phyloP scores from a whole-genome alignment of 2,329 filamentous ascomycete genomes.

The Colletotrichum neosansevieriae region DNA sequence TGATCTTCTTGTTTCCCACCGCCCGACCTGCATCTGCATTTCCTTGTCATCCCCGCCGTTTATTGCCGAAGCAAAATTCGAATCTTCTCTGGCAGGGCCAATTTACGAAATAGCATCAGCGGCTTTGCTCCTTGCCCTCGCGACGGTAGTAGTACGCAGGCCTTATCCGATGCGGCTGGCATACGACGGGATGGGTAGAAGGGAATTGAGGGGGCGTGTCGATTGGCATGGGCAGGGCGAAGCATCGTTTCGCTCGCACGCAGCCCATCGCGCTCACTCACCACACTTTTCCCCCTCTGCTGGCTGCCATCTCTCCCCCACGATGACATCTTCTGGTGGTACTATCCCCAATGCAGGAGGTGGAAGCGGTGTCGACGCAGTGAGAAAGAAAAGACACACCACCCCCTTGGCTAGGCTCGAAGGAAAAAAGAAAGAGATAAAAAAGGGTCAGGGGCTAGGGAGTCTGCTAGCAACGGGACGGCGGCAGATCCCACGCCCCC shows the following conservation, averaged over 20 bases:
- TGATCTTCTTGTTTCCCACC: not conserved
- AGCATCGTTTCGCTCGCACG: not conserved
- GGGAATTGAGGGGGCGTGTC: constrained; percentile 14
- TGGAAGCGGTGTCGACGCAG: constrained; percentile 18
- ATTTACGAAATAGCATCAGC: constrained; percentile 6
- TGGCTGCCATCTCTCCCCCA: not conserved
- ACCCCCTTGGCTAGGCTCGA: not conserved
- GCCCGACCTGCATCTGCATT: not conserved
- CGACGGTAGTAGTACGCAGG: not conserved
- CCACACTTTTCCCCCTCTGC: not conserved
- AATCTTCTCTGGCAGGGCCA: not conserved
- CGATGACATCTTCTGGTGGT: constrained; percentile 28
- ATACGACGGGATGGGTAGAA: not conserved
- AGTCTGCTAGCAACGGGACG: constrained; percentile 33
- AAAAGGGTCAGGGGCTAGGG: constrained; percentile 23
- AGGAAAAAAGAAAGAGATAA: not conserved
- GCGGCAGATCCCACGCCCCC: constrained; percentile 25
- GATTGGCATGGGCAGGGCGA: constrained; percentile 34
- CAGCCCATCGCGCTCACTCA: constrained; percentile 1
- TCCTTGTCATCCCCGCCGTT: not conserved
- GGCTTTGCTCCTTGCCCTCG: not conserved
- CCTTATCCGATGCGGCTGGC: constrained; percentile 7
- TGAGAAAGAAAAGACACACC: not conserved
- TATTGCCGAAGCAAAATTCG: not conserved
- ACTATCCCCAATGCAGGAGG: constrained; percentile 31